Percentiles rank a stretch among this genome's conserved stretches.
phyloP scores from a whole-genome alignment of 2,329 filamentous ascomycete genomes.

The Colletotrichum zoysiae region DNA sequence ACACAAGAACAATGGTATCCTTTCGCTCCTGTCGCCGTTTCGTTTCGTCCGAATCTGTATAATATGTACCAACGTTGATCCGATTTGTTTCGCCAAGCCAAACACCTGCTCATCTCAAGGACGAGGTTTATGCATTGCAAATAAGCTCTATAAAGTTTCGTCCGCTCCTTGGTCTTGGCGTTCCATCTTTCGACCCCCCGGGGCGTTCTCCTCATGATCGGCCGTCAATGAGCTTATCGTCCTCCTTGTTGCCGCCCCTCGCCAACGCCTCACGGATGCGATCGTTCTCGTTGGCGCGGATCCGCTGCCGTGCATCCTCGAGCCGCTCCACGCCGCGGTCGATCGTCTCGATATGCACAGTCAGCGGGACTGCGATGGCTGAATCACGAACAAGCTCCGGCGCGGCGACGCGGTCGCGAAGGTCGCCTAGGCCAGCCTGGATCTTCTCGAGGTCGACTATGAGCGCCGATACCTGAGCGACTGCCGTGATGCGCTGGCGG shows the following conservation, averaged over 20 bases:
- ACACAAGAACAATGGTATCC: slow-evolving; percentile 5
- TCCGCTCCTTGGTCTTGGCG: slow-evolving; percentile 23
- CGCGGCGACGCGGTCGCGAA: slow-evolving; percentile 77
- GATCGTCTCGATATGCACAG: slow-evolving; percentile 82
- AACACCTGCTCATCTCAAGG: slow-evolving; percentile 38
- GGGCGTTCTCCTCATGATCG: background rate
- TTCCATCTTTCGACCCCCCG: background rate
- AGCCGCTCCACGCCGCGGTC: slow-evolving; percentile 79
- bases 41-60: slow-evolving; percentile 26
- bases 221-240: slow-evolving; percentile 58
- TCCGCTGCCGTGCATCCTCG: slow-evolving; percentile 71
- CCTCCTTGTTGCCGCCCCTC: slow-evolving; percentile 57
- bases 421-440: slow-evolving; percentile 75
- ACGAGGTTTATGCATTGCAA: background rate
- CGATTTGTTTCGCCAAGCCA: slow-evolving; percentile 21
- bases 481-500: slow-evolving; percentile 73
- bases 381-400: slow-evolving; percentile 70
- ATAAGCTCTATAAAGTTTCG: background rate
- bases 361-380: slow-evolving; percentile 68
- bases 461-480: slow-evolving; percentile 76
- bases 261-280: slow-evolving; percentile 65
- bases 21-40: slow-evolving; percentile 9
- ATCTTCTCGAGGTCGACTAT: slow-evolving; percentile 82
- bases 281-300: slow-evolving; percentile 70
- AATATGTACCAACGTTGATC: slow-evolving; percentile 20